Evolutionary conservation across 345 rosid genomes (phyloP).

Genomic region (Cochlearia excelsa): DNA sequence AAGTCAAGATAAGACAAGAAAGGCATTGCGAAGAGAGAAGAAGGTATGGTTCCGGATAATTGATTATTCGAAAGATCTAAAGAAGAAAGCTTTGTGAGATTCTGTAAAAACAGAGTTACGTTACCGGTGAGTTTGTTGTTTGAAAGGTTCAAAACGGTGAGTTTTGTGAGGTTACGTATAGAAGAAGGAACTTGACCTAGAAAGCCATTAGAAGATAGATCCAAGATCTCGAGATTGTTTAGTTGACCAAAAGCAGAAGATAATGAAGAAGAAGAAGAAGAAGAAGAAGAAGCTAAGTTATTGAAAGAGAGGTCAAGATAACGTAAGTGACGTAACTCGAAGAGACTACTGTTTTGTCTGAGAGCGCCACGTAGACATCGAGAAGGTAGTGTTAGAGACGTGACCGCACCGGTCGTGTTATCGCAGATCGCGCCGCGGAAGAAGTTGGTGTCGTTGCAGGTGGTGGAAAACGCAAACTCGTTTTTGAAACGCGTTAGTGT

Average conservation of each 20-base stretch:
- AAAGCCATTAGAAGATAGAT: background rate
- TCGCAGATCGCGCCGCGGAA: slow-evolving; percentile 26
- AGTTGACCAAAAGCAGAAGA: slow-evolving; percentile 27
- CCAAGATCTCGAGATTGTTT: slow-evolving; percentile 5
- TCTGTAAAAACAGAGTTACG: background rate
- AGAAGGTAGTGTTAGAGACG: background rate
- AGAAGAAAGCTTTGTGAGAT: background rate
- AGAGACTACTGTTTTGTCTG: slow-evolving; percentile 27
- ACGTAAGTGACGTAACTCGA: slow-evolving; percentile 21
- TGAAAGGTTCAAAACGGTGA: background rate
- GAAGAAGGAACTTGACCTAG: background rate
- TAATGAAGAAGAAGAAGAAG: background rate
- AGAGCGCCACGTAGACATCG: slow-evolving; percentile 25
- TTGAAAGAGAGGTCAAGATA: slow-evolving; percentile 20
- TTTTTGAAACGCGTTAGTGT: slow-evolving; percentile 18
- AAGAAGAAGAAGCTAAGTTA: slow-evolving; percentile 25
- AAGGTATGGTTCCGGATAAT: background rate
- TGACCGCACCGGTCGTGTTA: slow-evolving; percentile 26
- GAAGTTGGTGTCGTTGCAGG: slow-evolving; percentile 17
- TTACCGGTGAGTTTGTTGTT: background rate
- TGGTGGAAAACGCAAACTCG: slow-evolving; percentile 25
- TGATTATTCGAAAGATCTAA: background rate
- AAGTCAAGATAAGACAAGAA: background rate
- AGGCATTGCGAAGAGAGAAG: background rate
- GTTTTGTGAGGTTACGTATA: background rate